phyloP scores from a whole-genome alignment of 306 rosid genomes.

The Trifolium subterraneum region DNA sequence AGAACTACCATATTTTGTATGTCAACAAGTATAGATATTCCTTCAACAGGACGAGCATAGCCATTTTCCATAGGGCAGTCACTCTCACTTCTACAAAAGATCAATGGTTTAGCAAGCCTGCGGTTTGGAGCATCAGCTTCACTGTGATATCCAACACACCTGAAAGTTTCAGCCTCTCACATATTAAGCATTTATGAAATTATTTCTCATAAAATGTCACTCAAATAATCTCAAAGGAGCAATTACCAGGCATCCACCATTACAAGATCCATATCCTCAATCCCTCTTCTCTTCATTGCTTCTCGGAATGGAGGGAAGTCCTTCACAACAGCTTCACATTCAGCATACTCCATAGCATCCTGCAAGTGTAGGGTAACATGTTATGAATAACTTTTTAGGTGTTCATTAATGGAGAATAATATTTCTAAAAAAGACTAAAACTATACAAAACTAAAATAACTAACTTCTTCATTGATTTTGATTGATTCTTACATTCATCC shows the following conservation, averaged over 20 bases:
- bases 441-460: too few relatives aligned
- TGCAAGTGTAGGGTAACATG: constrained; percentile 37
- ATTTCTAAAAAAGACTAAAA: too few relatives aligned
- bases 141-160: constrained; percentile 84
- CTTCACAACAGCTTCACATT: constrained; percentile 84
- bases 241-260: constrained; percentile 87
- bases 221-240: constrained; percentile 15
- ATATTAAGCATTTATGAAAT: constrained; percentile 14
- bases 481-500: too few relatives aligned
- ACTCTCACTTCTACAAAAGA: constrained; percentile 84
- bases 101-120: constrained; percentile 79
- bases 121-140: constrained; percentile 86
- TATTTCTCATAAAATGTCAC: constrained; percentile 13
- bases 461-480: too few relatives aligned
- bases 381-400: too few relatives aligned
- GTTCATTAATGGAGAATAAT: too few relatives aligned
- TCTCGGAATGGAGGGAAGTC: constrained; percentile 72
- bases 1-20: constrained; percentile 84
- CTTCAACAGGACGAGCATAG: constrained; percentile 88
- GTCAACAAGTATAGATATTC: constrained; percentile 78
- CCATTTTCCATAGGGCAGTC: constrained; percentile 91
- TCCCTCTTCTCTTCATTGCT: constrained; percentile 90
- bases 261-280: constrained; percentile 86
- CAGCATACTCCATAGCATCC: constrained; percentile 90
- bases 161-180: constrained; percentile 31